phyloP scores from a whole-genome alignment of 768 basidiomycete species.

The Boletellus sp. region DNA sequence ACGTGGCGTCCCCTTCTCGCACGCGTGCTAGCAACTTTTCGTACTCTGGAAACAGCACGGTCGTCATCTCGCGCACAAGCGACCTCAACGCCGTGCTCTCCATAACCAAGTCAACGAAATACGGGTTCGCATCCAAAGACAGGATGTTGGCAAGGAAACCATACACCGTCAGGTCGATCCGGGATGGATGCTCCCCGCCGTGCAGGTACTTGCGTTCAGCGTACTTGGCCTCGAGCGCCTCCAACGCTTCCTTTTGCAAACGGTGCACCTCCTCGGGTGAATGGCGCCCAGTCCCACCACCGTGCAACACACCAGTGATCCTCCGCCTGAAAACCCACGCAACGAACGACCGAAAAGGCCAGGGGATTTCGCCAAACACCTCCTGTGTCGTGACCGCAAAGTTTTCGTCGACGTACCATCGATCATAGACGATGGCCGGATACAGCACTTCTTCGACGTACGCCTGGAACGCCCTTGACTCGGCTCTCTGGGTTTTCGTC shows the following conservation, averaged over 20 bases:
- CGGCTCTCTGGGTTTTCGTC: slow-evolving; percentile 27
- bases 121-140: slow-evolving; percentile 21
- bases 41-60: slow-evolving; percentile 28
- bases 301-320: slow-evolving; percentile 13
- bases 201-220: slow-evolving; percentile 24
- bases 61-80: slow-evolving; percentile 25
- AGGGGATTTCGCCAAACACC: slow-evolving; percentile 10
- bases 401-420: slow-evolving; percentile 32
- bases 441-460: slow-evolving; percentile 33
- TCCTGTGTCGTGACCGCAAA: slow-evolving; percentile 13
- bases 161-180: slow-evolving; percentile 28
- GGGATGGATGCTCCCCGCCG: slow-evolving; percentile 23
- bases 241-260: slow-evolving; percentile 29
- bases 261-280: slow-evolving; percentile 30
- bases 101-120: slow-evolving; percentile 24
- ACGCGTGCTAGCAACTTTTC: slow-evolving; percentile 12
- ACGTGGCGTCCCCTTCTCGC: not conserved
- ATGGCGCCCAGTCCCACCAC: slow-evolving; percentile 30
- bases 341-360: slow-evolving; percentile 22
- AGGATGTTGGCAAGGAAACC: slow-evolving; percentile 32
- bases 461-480: slow-evolving; percentile 34
- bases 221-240: slow-evolving; percentile 30
- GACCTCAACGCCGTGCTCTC: slow-evolving; percentile 14
- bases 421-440: slow-evolving; percentile 25
- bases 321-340: slow-evolving; percentile 23